A percentile compares a stretch with the other conserved stretches of the same genome.
Evolutionary conservation across 495 filamentous ascomycete species (phyloP).

Genomic region (Daldinia decipiens): DNA sequence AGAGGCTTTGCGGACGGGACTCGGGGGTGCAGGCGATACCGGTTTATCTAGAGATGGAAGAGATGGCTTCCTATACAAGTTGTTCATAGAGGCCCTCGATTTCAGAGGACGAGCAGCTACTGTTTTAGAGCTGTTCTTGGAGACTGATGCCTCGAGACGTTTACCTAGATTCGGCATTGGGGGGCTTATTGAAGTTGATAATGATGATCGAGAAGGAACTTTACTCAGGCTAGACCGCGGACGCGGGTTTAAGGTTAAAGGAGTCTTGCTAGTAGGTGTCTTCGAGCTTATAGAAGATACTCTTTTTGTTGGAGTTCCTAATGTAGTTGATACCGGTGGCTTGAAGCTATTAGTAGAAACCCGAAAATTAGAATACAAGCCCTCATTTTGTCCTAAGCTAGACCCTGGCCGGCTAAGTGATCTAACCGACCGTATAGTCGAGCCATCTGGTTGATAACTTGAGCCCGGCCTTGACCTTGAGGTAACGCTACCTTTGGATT

Average conservation of each 20-base stretch:
- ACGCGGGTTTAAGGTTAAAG: slow-evolving; percentile 13
- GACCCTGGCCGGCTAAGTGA: slow-evolving; percentile 55
- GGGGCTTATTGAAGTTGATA: slow-evolving; percentile 37
- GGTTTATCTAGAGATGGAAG: slow-evolving; percentile 55
- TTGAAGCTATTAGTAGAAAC: slow-evolving; percentile 51
- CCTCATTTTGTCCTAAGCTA: slow-evolving; percentile 50
- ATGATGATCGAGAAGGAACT: slow-evolving; percentile 40
- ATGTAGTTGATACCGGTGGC: slow-evolving; percentile 50
- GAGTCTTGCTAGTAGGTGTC: slow-evolving; percentile 25
- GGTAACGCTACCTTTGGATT: slow-evolving; percentile 51
- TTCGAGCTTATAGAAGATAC: slow-evolving; percentile 42
- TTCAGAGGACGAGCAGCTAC: slow-evolving; percentile 60
- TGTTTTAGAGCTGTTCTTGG: slow-evolving; percentile 62
- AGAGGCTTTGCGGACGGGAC: slow-evolving; percentile 52
- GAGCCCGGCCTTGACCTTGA: slow-evolving; percentile 57
- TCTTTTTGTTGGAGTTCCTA: slow-evolving; percentile 49
- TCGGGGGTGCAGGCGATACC: slow-evolving; percentile 37
- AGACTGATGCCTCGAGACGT: slow-evolving; percentile 37
- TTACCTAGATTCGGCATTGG: slow-evolving; percentile 59
- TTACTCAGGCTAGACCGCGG: slow-evolving; percentile 35
- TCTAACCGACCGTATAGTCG: slow-evolving; percentile 44
- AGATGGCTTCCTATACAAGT: slow-evolving; percentile 64
- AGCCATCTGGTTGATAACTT: slow-evolving; percentile 57
- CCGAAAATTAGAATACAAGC: slow-evolving; percentile 43
- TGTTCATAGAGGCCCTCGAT: slow-evolving; percentile 65